These are phyloP conservation scores for Drechslerella coelobrocha DNA, from an alignment of 2,329 filamentous ascomycete species.

Conservation along the genomic window DNA sequence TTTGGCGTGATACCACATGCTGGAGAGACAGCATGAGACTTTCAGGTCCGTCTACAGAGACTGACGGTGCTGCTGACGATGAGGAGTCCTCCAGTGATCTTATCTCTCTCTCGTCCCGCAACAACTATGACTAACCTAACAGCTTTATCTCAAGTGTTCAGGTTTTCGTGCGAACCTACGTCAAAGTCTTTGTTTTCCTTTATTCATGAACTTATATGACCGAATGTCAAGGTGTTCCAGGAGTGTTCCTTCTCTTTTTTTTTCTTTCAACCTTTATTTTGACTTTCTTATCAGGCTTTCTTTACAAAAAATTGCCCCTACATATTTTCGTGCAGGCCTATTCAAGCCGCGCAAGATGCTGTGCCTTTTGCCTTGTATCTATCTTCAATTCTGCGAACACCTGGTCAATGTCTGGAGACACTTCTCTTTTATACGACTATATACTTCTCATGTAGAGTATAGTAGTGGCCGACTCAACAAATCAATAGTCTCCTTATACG, in stretches of 20 bases:
- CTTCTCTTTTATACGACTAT: not conserved
- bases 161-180: not conserved
- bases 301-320: not conserved
- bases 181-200: not conserved
- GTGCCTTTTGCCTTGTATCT: too few species aligned
- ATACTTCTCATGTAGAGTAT: too few species aligned
- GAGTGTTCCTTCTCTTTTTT: not conserved
- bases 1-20: constrained; percentile 20
- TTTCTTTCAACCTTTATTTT: not conserved
- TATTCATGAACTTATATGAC: not conserved
- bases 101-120: constrained; percentile 34
- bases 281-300: not conserved
- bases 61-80: constrained; percentile 46
- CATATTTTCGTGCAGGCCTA: not conserved
- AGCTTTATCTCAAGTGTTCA: not conserved
- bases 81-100: constrained; percentile 38
- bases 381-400: not conserved
- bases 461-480: too few species aligned
- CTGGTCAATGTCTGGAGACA: not conserved
- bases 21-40: constrained; percentile 13
- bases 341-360: too few species aligned
- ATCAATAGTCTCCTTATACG: too few species aligned
- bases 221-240: not conserved
- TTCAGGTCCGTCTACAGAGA: constrained; percentile 3
- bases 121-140: constrained; percentile 3